A percentile compares a stretch with the other conserved stretches of the same genome.
These are phyloP conservation scores for Excoecaria cochinchinensis DNA, from an alignment of 345 rosid genomes.

Conservation along the genomic window DNA sequence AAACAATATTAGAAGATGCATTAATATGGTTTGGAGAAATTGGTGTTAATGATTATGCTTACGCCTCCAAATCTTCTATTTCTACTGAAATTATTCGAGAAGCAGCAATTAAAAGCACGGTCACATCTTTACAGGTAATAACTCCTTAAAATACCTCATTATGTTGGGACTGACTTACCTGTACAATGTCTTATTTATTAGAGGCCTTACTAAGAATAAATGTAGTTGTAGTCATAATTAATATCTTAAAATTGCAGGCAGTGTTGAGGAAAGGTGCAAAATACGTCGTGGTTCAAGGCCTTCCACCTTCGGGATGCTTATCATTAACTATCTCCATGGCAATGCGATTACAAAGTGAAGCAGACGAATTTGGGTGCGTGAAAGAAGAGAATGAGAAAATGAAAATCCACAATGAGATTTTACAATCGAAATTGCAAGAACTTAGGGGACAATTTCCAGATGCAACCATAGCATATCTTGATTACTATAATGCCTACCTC, in stretches of 20 bases:
- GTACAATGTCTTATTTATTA: too few relatives aligned
- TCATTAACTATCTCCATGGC: conserved; percentile 34
- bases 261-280: conserved; percentile 70
- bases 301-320: conserved; percentile 74
- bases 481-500: conserved; percentile 75
- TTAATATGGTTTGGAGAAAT: conserved; percentile 90
- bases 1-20: conserved; percentile 45
- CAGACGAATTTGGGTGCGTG: conserved; percentile 73
- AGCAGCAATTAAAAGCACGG: conserved; percentile 44
- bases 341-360: conserved; percentile 30
- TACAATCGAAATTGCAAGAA: conserved; percentile 41
- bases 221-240: not conserved
- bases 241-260: conserved; percentile 39
- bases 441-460: conserved; percentile 57
- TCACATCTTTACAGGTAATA: conserved; percentile 54
- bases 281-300: conserved; percentile 71
- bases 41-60: conserved; percentile 90
- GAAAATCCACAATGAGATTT: conserved; percentile 48
- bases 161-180: too few relatives aligned
- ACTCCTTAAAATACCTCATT: not conserved
- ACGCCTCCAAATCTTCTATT: conserved; percentile 50
- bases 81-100: conserved; percentile 47
- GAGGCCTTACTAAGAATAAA: too few relatives aligned
- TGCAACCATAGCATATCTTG: conserved; percentile 60
- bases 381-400: conserved; percentile 59